These are phyloP conservation scores for Sporisorium iseilematis-ciliati DNA, from an alignment of 1,284 basidiomycete species.

Conservation along the genomic window DNA sequence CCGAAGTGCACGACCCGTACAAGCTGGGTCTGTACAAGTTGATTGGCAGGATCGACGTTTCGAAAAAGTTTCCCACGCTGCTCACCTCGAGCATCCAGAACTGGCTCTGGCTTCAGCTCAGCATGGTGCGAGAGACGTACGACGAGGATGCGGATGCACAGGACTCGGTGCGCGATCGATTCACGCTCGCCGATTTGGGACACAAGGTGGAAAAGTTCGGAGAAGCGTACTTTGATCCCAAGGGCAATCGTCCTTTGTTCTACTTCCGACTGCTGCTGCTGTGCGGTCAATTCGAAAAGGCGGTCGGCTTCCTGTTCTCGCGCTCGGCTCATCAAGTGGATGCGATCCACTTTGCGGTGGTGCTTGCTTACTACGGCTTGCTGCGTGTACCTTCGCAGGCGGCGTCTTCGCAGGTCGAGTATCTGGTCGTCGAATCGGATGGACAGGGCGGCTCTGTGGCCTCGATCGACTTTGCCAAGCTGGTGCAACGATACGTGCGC, in stretches of 20 bases:
- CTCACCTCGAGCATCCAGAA: constrained; percentile 94
- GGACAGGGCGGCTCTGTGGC: constrained; percentile 55
- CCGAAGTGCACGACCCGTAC: constrained; percentile 81
- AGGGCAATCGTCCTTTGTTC: constrained; percentile 75
- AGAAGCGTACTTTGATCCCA: constrained; percentile 89
- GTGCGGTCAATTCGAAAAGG: constrained; percentile 94
- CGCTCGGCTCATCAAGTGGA: constrained; percentile 89
- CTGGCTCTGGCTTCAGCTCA: constrained; percentile 98
- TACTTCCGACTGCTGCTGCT: constrained; percentile 93
- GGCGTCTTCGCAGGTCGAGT: constrained; percentile 78
- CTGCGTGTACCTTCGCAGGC: constrained; percentile 83
- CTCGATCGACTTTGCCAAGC: constrained; percentile 80
- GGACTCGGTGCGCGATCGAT: constrained; percentile 70
- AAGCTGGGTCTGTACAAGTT: constrained; percentile 95
- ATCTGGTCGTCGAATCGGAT: constrained; percentile 38
- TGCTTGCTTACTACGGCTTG: constrained; percentile 91
- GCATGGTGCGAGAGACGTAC: constrained; percentile 75
- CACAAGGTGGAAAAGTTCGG: constrained; percentile 81
- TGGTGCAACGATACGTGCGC: constrained; percentile 92
- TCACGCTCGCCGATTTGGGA: constrained; percentile 83
- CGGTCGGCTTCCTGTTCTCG: constrained; percentile 89
- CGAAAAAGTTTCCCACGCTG: constrained; percentile 81
- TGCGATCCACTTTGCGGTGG: constrained; percentile 92
- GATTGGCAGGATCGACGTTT: constrained; percentile 90
- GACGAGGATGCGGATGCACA: constrained; percentile 53